phyloP scores from a whole-genome alignment of 768 basidiomycete genomes.

The Phylloporus sp. region DNA sequence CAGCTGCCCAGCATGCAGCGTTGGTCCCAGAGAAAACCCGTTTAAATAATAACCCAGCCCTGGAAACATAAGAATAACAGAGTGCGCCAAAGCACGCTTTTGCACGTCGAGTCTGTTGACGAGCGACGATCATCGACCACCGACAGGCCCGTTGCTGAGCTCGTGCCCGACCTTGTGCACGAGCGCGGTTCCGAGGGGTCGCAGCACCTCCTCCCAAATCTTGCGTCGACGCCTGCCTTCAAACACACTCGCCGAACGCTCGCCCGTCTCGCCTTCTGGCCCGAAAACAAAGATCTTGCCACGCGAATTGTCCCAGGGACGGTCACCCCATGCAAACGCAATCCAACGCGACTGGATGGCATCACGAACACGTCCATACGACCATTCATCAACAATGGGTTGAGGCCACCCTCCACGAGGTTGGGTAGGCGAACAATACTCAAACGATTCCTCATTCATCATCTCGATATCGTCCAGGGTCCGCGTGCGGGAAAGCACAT shows the following conservation, averaged over 20 bases:
- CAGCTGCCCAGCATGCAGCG: not conserved
- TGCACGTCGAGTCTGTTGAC: not conserved
- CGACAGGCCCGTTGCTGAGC: conserved; percentile 63
- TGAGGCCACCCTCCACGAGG: conserved; percentile 47
- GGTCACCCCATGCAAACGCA: conserved; percentile 68
- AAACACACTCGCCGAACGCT: conserved; percentile 62
- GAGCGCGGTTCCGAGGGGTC: conserved; percentile 61
- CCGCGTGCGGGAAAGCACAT: conserved; percentile 13
- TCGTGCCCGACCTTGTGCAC: conserved; percentile 74
- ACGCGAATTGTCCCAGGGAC: conserved; percentile 55
- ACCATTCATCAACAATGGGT: conserved; percentile 60
- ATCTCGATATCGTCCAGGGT: conserved; percentile 27
- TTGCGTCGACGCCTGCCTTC: conserved; percentile 56
- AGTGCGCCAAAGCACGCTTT: conserved; percentile 8
- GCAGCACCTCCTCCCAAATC: conserved; percentile 63
- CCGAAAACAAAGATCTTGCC: conserved; percentile 76
- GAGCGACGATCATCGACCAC: conserved; percentile 17
- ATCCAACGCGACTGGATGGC: conserved; percentile 74
- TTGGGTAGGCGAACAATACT: conserved; percentile 3
- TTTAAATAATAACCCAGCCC: conserved; percentile 6
- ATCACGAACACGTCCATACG: conserved; percentile 64
- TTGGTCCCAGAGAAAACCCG: not conserved
- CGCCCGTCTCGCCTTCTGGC: conserved; percentile 78
- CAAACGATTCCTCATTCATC: conserved; percentile 24
- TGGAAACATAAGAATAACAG: not conserved